These are phyloP conservation scores for Quercus lobata DNA, from an alignment of 331 rosid species.

Conservation along the genomic window DNA sequence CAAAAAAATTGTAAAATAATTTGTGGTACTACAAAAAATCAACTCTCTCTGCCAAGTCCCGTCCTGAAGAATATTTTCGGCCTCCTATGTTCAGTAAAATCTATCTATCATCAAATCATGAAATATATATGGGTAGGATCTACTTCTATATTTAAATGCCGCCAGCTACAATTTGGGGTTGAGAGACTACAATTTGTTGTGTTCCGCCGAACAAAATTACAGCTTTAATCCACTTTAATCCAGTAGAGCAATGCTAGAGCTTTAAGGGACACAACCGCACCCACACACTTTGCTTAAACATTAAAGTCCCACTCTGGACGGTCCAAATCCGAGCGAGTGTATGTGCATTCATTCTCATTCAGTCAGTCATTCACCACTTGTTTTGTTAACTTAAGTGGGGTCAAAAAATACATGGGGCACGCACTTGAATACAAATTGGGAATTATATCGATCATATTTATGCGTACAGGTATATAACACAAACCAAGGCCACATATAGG, in stretches of 20 bases:
- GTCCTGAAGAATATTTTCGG: background rate
- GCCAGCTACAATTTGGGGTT: constrained; percentile 7
- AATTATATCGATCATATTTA: too few relatives aligned
- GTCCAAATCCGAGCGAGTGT: constrained; percentile 17
- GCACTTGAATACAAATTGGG: too few relatives aligned
- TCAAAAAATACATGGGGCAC: constrained; percentile 3
- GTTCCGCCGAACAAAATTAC: background rate
- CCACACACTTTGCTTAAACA: constrained; percentile 25
- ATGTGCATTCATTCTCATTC: background rate
- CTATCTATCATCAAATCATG: background rate
- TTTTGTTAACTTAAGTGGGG: constrained; percentile 10
- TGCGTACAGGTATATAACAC: too few relatives aligned
- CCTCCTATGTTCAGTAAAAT: background rate
- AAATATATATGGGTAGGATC: background rate
- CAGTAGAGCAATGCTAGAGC: background rate
- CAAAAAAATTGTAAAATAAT: too few relatives aligned
- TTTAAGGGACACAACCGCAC: background rate
- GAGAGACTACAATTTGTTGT: background rate
- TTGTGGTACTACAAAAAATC: background rate
- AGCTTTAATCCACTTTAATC: background rate
- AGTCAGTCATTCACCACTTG: background rate
- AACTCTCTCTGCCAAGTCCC: background rate
- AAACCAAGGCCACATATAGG: too few relatives aligned
- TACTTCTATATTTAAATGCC: background rate
- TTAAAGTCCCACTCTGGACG: background rate